These are phyloP conservation scores for Rubroboletus pulcherrimus DNA, from an alignment of 768 basidiomycete species.

Conservation along the genomic window DNA sequence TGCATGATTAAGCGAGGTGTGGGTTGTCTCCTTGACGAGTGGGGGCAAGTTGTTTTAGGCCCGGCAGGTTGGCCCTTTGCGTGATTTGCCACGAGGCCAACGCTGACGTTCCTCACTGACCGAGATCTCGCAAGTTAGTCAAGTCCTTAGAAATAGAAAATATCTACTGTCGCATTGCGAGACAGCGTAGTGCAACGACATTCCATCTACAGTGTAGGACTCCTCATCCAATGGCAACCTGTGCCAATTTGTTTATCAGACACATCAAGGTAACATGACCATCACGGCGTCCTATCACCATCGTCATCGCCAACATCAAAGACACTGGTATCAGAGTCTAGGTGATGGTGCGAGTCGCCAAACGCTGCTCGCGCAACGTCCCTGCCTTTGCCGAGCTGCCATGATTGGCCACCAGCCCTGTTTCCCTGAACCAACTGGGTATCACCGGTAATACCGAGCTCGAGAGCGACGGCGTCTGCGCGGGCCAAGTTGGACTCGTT, in stretches of 20 bases:
- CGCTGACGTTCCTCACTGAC: too few species aligned
- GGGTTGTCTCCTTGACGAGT: background rate
- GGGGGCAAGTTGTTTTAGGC: background rate
- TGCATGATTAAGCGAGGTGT: conserved; percentile 9
- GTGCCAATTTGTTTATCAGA: background rate
- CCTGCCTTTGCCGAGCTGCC: conserved; percentile 51
- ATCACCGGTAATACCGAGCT: conserved; percentile 48
- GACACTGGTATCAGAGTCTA: background rate
- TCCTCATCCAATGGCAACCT: background rate
- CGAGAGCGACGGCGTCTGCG: conserved; percentile 57
- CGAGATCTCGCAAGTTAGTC: background rate
- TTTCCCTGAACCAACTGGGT: conserved; percentile 45
- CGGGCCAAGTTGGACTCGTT: conserved; percentile 59
- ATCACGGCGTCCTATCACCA: conserved; percentile 4
- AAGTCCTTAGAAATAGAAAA: background rate
- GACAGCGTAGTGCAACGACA: background rate
- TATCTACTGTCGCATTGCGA: background rate
- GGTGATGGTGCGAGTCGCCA: conserved; percentile 15
- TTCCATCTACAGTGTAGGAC: background rate
- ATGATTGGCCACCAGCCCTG: conserved; percentile 37
- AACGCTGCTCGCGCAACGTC: conserved; percentile 48
- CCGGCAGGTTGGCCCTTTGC: too few species aligned
- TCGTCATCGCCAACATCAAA: conserved; percentile 18
- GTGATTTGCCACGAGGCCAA: too few species aligned
- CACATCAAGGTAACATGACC: background rate